Base-by-base conservation (phyloP, 1,139 yeast species). In the Magnusiomyces suaveolens region DNA sequence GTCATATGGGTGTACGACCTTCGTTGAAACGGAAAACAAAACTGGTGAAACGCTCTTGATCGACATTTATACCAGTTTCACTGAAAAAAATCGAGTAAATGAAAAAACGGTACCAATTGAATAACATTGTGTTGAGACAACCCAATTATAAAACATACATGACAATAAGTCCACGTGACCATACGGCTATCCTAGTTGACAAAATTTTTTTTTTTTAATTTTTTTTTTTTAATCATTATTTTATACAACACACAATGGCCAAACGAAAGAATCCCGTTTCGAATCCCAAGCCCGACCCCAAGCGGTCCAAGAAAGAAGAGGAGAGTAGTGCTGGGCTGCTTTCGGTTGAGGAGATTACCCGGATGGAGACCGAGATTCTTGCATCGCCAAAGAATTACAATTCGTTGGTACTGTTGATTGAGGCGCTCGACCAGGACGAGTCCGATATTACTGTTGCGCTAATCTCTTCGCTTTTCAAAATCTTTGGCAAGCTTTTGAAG, bases 401-500 rank as follows among this genome's bases (percentile, higher is more conserved):
- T 63, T 76, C 79, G 54, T 65, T 84, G 21, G 78, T 75, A 1
- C 61, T 64, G 3, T 67, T 84, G 38, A 60, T 81, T 23, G 69
- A 69, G 4, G 76, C 74, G 53, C 71, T 75, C 49, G 66, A 68
- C 23, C 44, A 43, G 33, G 38, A 51, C 23, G 48, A 53, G 46
- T 52, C 55, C 53, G 43, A 62, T 53, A 43, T 55, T 53, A 29
- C 54, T 54, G 46, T 54, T n/a, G 55, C 54, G 2, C 64, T 84
- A 43, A 73, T 83, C 0, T 66, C 82, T 21, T 72, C 79, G 1
- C 64, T 87, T 29, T 77, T 73, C 63, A 79, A 79, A 60, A 67
- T 80, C 4, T 88, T 87, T 68, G 80, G 79, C 57, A 73, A 74
- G 53, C 67, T 87, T 48, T 74, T 83, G 55, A 72, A 74, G 47